These are phyloP conservation scores for Diplosphaera chodatii DNA, from an alignment of 139 green algal species.

Conservation along the genomic window DNA sequence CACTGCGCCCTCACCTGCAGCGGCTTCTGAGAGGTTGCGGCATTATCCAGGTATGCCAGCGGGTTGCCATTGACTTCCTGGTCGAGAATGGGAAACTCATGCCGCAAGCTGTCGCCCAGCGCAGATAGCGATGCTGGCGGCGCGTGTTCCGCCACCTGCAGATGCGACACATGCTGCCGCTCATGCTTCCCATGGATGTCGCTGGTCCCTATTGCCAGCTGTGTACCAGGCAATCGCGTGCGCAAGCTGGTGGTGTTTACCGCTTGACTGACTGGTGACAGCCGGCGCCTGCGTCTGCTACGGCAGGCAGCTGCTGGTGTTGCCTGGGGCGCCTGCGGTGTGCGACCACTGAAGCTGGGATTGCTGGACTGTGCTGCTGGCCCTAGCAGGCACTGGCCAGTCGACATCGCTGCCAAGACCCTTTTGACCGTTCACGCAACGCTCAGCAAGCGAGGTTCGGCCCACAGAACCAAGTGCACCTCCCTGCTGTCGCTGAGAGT, in stretches of 20 bases:
- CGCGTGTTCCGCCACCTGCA: neutral
- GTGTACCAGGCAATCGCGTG: too few species aligned
- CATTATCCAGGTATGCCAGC: slow-evolving; percentile 97
- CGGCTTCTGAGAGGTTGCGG: slow-evolving; percentile 95
- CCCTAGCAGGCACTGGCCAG: too few species aligned
- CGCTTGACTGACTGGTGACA: neutral
- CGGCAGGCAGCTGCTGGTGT: neutral
- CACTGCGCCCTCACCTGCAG: slow-evolving; percentile 34
- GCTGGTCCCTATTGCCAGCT: too few species aligned
- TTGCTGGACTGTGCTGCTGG: neutral
- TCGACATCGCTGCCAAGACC: too few species aligned
- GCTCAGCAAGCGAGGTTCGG: too few species aligned
- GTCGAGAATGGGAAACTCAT: slow-evolving; percentile 81
- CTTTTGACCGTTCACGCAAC: too few species aligned
- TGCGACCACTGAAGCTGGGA: neutral
- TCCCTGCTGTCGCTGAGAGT: too few species aligned
- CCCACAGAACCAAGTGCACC: too few species aligned
- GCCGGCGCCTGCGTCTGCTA: neutral
- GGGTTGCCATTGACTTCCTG: slow-evolving; percentile 75
- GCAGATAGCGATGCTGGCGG: neutral
- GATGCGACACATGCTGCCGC: too few species aligned
- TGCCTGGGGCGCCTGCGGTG: too few species aligned
- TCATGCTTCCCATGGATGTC: too few species aligned
- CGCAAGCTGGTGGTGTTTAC: too few species aligned
- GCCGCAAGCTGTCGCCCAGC: slow-evolving; percentile 31